Conservation (phyloP, 2,329 filamentous ascomycete genomes). For the Colletotrichum melonis region DNA sequence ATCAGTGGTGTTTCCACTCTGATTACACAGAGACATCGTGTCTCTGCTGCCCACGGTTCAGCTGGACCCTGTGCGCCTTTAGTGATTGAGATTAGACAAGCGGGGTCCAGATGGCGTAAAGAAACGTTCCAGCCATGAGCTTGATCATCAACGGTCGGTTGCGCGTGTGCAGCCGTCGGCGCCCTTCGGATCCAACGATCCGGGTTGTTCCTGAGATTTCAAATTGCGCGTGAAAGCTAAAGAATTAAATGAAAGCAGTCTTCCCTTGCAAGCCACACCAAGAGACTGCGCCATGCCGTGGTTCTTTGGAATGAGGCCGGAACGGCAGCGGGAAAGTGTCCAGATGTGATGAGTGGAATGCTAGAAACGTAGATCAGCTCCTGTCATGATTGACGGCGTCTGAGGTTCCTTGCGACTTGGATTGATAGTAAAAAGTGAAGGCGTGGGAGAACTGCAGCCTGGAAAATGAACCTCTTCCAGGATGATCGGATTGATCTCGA, state of each 20-base stretch:
- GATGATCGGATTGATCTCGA: not conserved
- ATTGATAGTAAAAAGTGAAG: not conserved
- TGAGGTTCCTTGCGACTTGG: not conserved
- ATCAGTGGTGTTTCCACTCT: not conserved
- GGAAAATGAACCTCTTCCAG: not conserved
- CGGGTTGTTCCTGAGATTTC: not conserved
- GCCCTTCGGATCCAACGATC: not conserved
- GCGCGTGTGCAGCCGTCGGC: not conserved
- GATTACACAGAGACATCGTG: not conserved
- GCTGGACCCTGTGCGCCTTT: not conserved
- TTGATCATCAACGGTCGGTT: not conserved
- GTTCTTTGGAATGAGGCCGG: not conserved
- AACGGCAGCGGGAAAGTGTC: not conserved
- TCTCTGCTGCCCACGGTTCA: not conserved
- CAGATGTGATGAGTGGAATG: not conserved
- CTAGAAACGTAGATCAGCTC: not conserved
- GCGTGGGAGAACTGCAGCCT: not conserved
- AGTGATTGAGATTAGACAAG: not conserved
- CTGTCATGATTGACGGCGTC: not conserved
- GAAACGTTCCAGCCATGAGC: not conserved
- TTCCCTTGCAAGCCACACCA: not conserved
- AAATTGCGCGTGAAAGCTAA: too few species aligned
- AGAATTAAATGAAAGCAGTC: not conserved
- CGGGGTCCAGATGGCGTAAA: not conserved
- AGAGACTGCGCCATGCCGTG: not conserved